A percentile compares a stretch with the other conserved stretches of the same genome.
These are phyloP conservation scores for Peronospora destructor DNA, from an alignment of 352 stramenopile species.

Conservation along the genomic window DNA sequence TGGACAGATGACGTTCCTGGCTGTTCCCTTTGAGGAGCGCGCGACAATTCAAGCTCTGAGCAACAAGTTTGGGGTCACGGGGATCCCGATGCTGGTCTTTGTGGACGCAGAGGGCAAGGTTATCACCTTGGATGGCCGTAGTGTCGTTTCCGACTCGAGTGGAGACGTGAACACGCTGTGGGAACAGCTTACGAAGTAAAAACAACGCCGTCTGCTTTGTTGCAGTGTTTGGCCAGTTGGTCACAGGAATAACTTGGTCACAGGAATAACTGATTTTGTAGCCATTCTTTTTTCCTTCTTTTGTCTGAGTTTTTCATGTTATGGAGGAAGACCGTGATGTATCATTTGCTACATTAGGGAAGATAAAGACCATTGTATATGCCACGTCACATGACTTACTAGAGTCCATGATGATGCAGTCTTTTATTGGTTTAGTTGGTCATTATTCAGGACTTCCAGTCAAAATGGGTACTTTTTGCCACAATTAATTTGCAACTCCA, in stretches of 20 bases:
- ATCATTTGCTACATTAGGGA: slow-evolving; percentile 7
- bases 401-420: neutral
- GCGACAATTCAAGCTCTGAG: slow-evolving; percentile 63
- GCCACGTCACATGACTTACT: neutral
- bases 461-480: neutral
- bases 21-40: slow-evolving; percentile 86
- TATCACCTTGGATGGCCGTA: slow-evolving; percentile 72
- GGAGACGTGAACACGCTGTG: slow-evolving; percentile 72
- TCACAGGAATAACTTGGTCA: no score
- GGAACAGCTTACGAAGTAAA: slow-evolving; percentile 53
- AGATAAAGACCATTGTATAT: no score
- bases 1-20: slow-evolving; percentile 88
- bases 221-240: neutral
- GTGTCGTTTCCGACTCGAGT: slow-evolving; percentile 65
- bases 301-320: slow-evolving; percentile 3
- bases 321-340: slow-evolving; percentile 20
- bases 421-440: neutral
- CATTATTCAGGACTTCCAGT: neutral
- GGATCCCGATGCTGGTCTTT: slow-evolving; percentile 89
- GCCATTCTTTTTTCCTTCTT: slow-evolving; percentile 1
- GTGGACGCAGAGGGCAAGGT: slow-evolving; percentile 76
- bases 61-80: slow-evolving; percentile 79
- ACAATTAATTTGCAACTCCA: neutral
- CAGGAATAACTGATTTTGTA: neutral
- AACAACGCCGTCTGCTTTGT: neutral